These are phyloP conservation scores for Ilex paraguariensis DNA, from an alignment of 305 asterid species.

Conservation along the genomic window DNA sequence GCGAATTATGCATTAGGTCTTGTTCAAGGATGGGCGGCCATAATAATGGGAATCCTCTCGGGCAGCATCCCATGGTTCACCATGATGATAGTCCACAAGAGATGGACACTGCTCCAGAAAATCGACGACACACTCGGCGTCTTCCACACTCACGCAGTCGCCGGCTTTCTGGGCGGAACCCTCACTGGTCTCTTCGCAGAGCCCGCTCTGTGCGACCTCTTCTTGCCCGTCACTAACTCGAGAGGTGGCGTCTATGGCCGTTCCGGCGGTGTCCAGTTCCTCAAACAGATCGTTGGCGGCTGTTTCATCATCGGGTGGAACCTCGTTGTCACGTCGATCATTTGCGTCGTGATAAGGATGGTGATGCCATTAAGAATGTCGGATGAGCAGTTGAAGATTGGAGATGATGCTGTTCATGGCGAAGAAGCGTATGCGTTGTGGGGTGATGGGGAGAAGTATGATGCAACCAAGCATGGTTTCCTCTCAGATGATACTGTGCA, in stretches of 20 bases:
- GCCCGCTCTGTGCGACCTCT: not conserved
- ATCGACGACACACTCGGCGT: not conserved
- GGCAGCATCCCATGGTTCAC: not conserved
- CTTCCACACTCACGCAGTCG: not conserved
- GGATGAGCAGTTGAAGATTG: not conserved
- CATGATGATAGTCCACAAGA: not conserved
- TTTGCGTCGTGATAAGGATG: not conserved
- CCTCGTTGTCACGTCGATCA: not conserved
- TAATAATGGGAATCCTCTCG: not conserved
- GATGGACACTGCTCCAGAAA: not conserved
- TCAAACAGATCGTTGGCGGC: not conserved
- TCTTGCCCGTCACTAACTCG: not conserved
- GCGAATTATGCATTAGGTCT: not conserved
- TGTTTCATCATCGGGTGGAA: not conserved
- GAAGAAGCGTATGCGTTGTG: not conserved
- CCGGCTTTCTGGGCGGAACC: not conserved
- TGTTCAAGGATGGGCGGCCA: not conserved
- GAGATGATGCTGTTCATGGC: not conserved
- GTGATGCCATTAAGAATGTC: not conserved
- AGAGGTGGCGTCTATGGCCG: not conserved
- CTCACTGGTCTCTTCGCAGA: not conserved
- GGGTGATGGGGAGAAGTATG: not conserved
- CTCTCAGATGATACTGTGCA: not conserved
- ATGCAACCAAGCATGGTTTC: not conserved
- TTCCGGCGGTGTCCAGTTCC: not conserved